Conservation (phyloP, 495 filamentous ascomycete species). For the Polyplosphaeria fusca region DNA sequence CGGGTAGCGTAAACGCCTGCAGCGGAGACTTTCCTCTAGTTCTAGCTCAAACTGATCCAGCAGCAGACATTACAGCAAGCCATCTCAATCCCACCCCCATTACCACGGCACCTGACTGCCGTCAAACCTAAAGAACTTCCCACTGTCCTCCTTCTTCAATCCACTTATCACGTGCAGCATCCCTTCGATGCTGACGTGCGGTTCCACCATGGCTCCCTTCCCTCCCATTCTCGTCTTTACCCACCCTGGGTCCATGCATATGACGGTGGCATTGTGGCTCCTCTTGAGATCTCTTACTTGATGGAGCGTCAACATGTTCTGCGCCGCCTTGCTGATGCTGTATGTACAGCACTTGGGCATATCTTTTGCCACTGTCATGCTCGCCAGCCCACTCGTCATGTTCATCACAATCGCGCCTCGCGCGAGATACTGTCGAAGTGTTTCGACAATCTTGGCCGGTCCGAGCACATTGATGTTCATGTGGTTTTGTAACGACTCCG, state of each 20-base stretch:
- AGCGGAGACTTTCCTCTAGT: no score
- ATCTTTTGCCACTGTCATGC: slow-evolving; percentile 25
- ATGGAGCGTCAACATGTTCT: slow-evolving; percentile 32
- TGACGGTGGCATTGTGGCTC: slow-evolving; percentile 17
- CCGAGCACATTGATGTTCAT: slow-evolving; percentile 31
- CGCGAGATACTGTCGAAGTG: slow-evolving; percentile 18
- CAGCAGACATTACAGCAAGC: slow-evolving; percentile 13
- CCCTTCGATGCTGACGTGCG: slow-evolving; percentile 37
- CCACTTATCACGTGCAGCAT: slow-evolving; percentile 35
- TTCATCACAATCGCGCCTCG: slow-evolving; percentile 30
- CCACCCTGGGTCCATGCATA: slow-evolving; percentile 33
- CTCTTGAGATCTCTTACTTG: slow-evolving; percentile 26
- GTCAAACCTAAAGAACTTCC: slow-evolving; percentile 36
- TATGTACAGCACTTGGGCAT: slow-evolving; percentile 29
- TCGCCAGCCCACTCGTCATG: slow-evolving; percentile 26
- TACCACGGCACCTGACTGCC: slow-evolving; percentile 33
- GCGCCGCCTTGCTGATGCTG: slow-evolving; percentile 30
- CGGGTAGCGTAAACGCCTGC: no score
- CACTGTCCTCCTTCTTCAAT: slow-evolving; percentile 33
- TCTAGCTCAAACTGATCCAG: no score
- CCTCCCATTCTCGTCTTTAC: slow-evolving; percentile 40
- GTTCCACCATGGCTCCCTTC: slow-evolving; percentile 37
- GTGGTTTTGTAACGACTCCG: slow-evolving; percentile 37
- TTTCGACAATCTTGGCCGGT: slow-evolving; percentile 30
- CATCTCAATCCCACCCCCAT: slow-evolving; percentile 1